These are phyloP conservation scores for Spathaspora hagerdaliae DNA, from an alignment of 805 yeast genomes.

Conservation along the genomic window DNA sequence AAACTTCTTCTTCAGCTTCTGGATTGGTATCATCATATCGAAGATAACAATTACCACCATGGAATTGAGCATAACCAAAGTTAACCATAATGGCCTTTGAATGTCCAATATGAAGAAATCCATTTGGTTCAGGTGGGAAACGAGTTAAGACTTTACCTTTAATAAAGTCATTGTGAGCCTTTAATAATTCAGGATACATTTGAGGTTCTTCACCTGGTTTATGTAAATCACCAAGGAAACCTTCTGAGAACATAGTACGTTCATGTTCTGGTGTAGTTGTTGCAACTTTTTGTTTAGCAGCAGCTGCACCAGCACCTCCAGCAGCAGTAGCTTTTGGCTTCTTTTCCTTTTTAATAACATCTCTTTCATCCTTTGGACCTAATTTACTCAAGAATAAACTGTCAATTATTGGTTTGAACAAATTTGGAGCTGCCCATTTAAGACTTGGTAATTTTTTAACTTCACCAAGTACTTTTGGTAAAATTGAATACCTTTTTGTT, in stretches of 20 bases:
- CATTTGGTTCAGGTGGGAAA: slow-evolving; percentile 99
- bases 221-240: slow-evolving; percentile 92
- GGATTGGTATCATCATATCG: slow-evolving; percentile 98
- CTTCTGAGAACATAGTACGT: slow-evolving; percentile 89
- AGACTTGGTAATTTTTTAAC: slow-evolving; percentile 69
- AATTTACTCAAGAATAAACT: slow-evolving; percentile 62
- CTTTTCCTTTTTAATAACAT: slow-evolving; percentile 73
- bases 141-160: slow-evolving; percentile 85
- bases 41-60: slow-evolving; percentile 84
- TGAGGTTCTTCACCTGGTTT: slow-evolving; percentile 95
- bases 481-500: slow-evolving; percentile 71
- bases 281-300: slow-evolving; percentile 3
- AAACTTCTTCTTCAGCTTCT: slow-evolving; percentile 94
- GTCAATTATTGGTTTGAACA: slow-evolving; percentile 86
- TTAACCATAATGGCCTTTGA: slow-evolving; percentile 97
- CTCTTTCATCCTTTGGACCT: slow-evolving; percentile 97
- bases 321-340: slow-evolving; percentile 39
- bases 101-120: slow-evolving; percentile 95
- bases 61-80: slow-evolving; percentile 90
- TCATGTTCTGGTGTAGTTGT: slow-evolving; percentile 11
- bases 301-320: slow-evolving; percentile 10
- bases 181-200: slow-evolving; percentile 78
- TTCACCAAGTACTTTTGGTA: slow-evolving; percentile 74
- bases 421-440: slow-evolving; percentile 89
- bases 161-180: slow-evolving; percentile 72